A percentile compares a stretch with the other conserved stretches of the same genome.
Conservation (phyloP, 176 grass and related monocot genomes). For the Raddia distichophylla region DNA sequence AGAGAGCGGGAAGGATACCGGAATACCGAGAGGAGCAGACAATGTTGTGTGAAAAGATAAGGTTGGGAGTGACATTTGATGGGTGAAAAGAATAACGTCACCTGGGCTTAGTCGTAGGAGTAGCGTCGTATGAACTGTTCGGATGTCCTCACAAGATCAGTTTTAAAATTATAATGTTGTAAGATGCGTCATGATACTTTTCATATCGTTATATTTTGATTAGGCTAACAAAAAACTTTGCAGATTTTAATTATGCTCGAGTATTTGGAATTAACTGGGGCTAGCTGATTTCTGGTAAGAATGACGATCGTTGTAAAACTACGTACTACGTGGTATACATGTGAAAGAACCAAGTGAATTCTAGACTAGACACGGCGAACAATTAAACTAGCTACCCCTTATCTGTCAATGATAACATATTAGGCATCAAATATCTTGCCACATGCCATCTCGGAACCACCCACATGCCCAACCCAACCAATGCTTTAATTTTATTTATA, state of each 20-base stretch:
- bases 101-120: no score
- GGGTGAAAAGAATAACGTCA: no score
- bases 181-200: no score
- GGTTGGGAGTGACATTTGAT: no score
- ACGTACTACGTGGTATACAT: neutral
- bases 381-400: constrained; percentile 29
- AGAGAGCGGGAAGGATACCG: no score
- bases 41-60: no score
- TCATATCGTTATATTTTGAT: no score
- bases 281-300: neutral
- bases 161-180: no score
- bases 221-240: neutral
- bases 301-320: neutral
- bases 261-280: neutral
- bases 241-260: no score
- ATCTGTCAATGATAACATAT: constrained; percentile 43
- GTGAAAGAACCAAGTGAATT: neutral
- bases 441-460: constrained; percentile 47
- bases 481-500: constrained; percentile 36
- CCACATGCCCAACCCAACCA: constrained; percentile 51
- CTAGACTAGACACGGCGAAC: neutral
- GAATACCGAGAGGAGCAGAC: no score
- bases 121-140: no score
- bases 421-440: constrained; percentile 47
- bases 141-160: no score